These are phyloP conservation scores for Acacia melanoxylon DNA, from an alignment of 306 rosid genomes.

Conservation along the genomic window DNA sequence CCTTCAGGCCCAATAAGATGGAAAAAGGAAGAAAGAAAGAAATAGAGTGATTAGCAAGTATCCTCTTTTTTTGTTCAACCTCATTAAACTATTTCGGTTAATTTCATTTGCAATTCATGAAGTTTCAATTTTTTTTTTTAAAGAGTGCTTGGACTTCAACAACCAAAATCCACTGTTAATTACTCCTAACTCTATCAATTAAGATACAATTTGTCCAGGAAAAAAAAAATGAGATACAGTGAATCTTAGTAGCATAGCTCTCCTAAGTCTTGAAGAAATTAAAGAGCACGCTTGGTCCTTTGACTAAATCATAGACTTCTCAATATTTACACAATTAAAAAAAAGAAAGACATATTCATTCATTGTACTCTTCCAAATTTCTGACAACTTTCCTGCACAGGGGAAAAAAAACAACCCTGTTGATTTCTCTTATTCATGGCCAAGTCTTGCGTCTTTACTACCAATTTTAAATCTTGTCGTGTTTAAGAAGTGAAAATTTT, in stretches of 20 bases:
- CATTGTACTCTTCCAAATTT: not conserved
- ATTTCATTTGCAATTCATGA: not conserved
- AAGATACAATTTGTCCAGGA: not conserved
- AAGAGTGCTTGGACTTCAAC: not conserved
- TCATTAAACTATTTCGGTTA: not conserved
- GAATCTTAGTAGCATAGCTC: not conserved
- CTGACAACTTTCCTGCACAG: not conserved
- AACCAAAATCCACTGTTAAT: not conserved
- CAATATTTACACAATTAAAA: not conserved
- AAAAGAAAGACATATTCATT: not conserved
- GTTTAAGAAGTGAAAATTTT: not conserved
- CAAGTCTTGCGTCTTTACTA: not conserved
- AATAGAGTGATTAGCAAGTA: not conserved
- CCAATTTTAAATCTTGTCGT: not conserved
- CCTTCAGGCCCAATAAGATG: not conserved
- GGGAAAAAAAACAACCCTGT: not conserved
- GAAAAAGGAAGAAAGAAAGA: not conserved
- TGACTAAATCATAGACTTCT: not conserved
- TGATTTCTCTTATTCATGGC: not conserved
- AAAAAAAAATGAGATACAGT: not conserved
- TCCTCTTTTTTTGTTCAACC: not conserved
- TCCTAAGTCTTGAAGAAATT: not conserved
- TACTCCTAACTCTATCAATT: not conserved
- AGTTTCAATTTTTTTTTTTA: not conserved
- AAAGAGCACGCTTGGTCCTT: not conserved